phyloP scores from a whole-genome alignment of 2,329 filamentous ascomycete species.

The Emmonsia crescens region DNA sequence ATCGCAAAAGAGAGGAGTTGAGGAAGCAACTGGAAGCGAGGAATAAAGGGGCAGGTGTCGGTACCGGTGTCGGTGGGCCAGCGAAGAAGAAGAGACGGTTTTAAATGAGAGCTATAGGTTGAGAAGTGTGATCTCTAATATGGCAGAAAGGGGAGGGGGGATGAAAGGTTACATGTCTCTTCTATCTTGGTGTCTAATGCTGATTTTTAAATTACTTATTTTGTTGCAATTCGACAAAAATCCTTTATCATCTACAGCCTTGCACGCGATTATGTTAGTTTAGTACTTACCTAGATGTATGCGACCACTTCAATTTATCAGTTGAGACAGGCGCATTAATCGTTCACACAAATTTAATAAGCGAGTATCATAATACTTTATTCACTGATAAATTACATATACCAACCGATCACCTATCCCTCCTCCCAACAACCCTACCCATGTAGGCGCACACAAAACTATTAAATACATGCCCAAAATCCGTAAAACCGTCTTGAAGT shows the following conservation, averaged over 20 bases:
- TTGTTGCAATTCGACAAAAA: not conserved
- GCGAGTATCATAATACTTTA: not conserved
- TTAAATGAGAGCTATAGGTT: conserved; percentile 21
- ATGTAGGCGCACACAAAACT: not conserved
- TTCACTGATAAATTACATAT: not conserved
- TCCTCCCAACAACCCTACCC: not conserved
- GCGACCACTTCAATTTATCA: not conserved
- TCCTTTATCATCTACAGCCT: not conserved
- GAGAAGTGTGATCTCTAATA: not conserved
- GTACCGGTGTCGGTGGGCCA: conserved; percentile 15
- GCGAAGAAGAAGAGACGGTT: conserved; percentile 50
- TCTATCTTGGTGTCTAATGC: not conserved
- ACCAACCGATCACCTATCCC: not conserved
- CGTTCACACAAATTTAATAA: not conserved
- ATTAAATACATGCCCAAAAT: not conserved
- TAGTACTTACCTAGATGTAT: too few relatives aligned
- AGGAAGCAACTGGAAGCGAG: conserved; percentile 41
- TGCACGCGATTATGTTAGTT: too few relatives aligned
- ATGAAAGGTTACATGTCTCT: not conserved
- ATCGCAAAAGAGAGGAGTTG: conserved; percentile 45
- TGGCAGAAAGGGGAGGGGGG: not conserved
- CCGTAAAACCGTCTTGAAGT: not conserved
- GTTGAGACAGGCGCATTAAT: too few relatives aligned
- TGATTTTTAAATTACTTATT: too few relatives aligned
- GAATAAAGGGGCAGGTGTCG: conserved; percentile 35